These are phyloP conservation scores for Glycine soja DNA, from an alignment of 306 rosid genomes.

Conservation along the genomic window DNA sequence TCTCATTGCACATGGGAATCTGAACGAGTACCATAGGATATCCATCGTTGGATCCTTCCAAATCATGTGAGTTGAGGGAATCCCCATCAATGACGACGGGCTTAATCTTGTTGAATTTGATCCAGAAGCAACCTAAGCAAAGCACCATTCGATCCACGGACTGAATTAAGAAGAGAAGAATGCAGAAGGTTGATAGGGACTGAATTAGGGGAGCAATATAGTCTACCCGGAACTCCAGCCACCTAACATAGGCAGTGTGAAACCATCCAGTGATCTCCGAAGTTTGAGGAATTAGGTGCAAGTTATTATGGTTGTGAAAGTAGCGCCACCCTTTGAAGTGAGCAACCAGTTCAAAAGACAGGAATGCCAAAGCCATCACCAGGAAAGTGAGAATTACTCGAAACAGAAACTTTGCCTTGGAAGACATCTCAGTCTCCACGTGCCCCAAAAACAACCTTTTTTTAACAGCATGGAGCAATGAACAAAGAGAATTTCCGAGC, in stretches of 20 bases:
- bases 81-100: slow-evolving; percentile 50
- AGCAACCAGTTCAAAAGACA: slow-evolving; percentile 68
- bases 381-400: slow-evolving; percentile 58
- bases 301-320: slow-evolving; percentile 53
- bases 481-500: slow-evolving; percentile 54
- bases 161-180: slow-evolving; percentile 71
- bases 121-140: slow-evolving; percentile 82
- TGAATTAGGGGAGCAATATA: slow-evolving; percentile 71
- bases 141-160: slow-evolving; percentile 69
- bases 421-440: slow-evolving; percentile 61
- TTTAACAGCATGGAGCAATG: slow-evolving; percentile 52
- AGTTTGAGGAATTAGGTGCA: slow-evolving; percentile 57
- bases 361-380: slow-evolving; percentile 60
- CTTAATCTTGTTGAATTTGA: slow-evolving; percentile 71
- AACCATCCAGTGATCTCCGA: slow-evolving; percentile 63
- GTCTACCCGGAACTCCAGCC: slow-evolving; percentile 68
- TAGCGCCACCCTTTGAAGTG: slow-evolving; percentile 79
- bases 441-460: slow-evolving; percentile 54
- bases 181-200: slow-evolving; percentile 62
- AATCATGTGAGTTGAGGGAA: slow-evolving; percentile 48
- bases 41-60: slow-evolving; percentile 54
- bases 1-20: slow-evolving; percentile 87
- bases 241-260: slow-evolving; percentile 60
- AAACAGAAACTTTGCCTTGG: slow-evolving; percentile 55
- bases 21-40: slow-evolving; percentile 80